Conservation (phyloP, 768 basidiomycete genomes). For the Tulasnella sp. region DNA sequence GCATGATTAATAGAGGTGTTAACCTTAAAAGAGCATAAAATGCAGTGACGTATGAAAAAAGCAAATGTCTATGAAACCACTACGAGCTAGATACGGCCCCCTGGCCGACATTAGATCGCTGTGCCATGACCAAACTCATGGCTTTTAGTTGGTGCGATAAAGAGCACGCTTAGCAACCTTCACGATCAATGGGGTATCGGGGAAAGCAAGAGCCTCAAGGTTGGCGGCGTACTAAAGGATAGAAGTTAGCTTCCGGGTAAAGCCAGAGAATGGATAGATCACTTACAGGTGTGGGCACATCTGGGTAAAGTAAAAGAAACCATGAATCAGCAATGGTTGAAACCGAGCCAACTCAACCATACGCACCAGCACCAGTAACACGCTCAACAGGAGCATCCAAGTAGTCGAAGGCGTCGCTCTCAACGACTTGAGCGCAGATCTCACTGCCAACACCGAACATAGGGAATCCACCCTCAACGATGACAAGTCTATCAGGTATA, state of each 20-base stretch:
- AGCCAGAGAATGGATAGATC: not conserved
- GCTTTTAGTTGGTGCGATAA: constrained; percentile 63
- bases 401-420: constrained; percentile 96
- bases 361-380: constrained; percentile 70
- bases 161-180: constrained; percentile 92
- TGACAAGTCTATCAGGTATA: constrained; percentile 51
- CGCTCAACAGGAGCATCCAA: constrained; percentile 97
- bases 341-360: not conserved
- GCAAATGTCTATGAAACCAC: not conserved
- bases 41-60: not conserved
- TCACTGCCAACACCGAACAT: constrained; percentile 97
- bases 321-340: not conserved
- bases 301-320: constrained; percentile 14
- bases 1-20: constrained; percentile 1
- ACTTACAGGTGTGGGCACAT: constrained; percentile 89
- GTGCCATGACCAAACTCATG: not conserved
- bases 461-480: constrained; percentile 98
- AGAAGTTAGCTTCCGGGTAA: constrained; percentile 5
- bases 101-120: not conserved
- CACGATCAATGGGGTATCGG: constrained; percentile 76
- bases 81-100: not conserved
- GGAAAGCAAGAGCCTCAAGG: constrained; percentile 87
- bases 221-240: constrained; percentile 65
- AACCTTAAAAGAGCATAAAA: not conserved
- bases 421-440: constrained; percentile 93